These are phyloP conservation scores for Aspergillus spinulosporus DNA, from an alignment of 2,329 filamentous ascomycete species.

Conservation along the genomic window DNA sequence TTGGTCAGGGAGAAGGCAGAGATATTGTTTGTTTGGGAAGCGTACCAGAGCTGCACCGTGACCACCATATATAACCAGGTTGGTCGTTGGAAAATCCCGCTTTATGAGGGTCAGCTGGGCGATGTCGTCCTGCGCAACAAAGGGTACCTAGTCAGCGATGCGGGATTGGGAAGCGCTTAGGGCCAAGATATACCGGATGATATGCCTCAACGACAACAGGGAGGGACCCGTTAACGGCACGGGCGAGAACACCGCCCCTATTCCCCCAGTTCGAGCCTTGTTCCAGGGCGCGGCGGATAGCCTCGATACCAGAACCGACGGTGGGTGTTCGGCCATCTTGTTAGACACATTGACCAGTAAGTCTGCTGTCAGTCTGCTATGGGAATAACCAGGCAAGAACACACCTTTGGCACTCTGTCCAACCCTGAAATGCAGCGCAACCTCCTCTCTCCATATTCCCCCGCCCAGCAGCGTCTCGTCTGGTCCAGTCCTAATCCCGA, in stretches of 20 bases:
- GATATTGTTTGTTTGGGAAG: neutral
- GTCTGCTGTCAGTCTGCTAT: neutral
- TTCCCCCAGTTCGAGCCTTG: neutral
- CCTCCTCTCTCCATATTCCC: neutral
- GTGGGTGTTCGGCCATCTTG: neutral
- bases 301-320: neutral
- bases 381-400: neutral
- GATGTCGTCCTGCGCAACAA: constrained; percentile 6
- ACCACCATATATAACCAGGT: constrained; percentile 2
- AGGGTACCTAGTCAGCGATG: neutral
- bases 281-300: neutral
- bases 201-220: neutral
- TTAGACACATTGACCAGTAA: neutral
- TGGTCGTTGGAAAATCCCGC: neutral
- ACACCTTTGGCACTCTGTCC: neutral
- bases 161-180: neutral
- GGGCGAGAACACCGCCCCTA: neutral
- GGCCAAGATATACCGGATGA: neutral
- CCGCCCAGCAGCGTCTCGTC: neutral
- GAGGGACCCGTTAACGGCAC: neutral
- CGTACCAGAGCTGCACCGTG: neutral
- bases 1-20: too few relatives aligned
- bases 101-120: constrained; percentile 6
- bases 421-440: neutral
- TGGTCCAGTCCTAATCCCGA: constrained; percentile 48